phyloP scores from a whole-genome alignment of 352 stramenopile species.

The Globisporangium spinosum region DNA sequence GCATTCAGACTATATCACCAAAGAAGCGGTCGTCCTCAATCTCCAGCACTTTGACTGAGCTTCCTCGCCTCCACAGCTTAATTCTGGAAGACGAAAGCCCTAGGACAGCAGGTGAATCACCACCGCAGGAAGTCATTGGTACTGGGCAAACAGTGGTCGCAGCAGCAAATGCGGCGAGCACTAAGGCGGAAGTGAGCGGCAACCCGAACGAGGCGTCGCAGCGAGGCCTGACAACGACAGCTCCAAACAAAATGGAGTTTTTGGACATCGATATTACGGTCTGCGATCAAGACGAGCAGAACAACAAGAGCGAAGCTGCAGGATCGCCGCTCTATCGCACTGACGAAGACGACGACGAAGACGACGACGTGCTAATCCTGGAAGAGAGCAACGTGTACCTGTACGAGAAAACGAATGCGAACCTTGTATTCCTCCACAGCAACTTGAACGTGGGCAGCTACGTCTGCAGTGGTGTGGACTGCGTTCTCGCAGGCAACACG shows the following conservation, averaged over 20 bases:
- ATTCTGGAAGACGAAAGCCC: conserved; percentile 18
- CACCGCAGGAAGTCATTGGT: not conserved
- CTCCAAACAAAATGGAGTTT: not conserved
- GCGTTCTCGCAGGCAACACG: conserved; percentile 45
- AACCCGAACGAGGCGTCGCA: not conserved
- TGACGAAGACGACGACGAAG: not conserved
- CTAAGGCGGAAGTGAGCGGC: not conserved
- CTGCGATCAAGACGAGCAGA: conserved; percentile 4
- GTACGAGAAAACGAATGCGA: conserved; percentile 50
- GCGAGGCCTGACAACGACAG: not conserved
- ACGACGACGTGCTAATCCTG: conserved; percentile 25
- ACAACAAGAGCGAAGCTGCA: not conserved
- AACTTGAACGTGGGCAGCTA: conserved; percentile 47
- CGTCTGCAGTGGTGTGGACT: conserved; percentile 51
- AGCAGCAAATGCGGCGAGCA: not conserved
- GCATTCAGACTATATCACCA: not conserved
- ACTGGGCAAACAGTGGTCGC: not conserved
- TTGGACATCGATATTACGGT: conserved; percentile 3
- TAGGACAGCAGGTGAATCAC: not conserved
- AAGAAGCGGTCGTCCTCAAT: conserved; percentile 4
- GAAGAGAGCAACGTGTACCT: conserved; percentile 58
- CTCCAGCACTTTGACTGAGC: not conserved
- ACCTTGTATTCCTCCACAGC: conserved; percentile 45
- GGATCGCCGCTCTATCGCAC: not conserved
- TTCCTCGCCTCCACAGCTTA: conserved; percentile 20